These are phyloP conservation scores for Xylariaceae sp. DNA, from an alignment of 2,329 filamentous ascomycete species.

Conservation along the genomic window DNA sequence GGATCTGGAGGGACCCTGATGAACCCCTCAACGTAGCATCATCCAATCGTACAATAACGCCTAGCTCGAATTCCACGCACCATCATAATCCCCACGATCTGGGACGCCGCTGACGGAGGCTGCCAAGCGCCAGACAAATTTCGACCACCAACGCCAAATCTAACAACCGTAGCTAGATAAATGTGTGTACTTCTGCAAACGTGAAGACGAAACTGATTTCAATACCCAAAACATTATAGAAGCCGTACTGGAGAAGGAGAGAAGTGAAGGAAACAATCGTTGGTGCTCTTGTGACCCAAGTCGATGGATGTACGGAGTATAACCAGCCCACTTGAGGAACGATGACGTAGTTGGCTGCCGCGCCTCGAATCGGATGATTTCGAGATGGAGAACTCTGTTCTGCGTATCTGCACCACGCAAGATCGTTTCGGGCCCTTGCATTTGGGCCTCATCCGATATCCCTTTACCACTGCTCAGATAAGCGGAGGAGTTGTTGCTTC, in stretches of 20 bases:
- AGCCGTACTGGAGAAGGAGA: too few relatives aligned
- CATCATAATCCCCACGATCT: too few relatives aligned
- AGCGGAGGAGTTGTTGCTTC: not conserved
- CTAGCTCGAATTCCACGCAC: too few relatives aligned
- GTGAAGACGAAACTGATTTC: not conserved
- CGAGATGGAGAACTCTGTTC: not conserved
- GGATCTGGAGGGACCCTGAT: too few relatives aligned
- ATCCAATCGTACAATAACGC: too few relatives aligned
- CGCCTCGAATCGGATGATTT: not conserved
- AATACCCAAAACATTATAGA: too few relatives aligned
- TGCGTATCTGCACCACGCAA: not conserved
- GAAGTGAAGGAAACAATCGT: not conserved
- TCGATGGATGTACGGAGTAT: not conserved
- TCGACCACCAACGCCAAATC: too few relatives aligned
- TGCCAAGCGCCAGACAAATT: too few relatives aligned
- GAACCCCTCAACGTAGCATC: too few relatives aligned
- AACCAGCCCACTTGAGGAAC: not conserved
- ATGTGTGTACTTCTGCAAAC: not conserved
- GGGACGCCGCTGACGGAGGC: too few relatives aligned
- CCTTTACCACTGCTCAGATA: too few relatives aligned
- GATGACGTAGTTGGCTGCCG: conserved; percentile 11
- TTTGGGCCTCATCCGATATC: not conserved
- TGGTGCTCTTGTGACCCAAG: not conserved
- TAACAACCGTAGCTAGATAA: too few relatives aligned
- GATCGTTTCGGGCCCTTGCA: not conserved